These are phyloP conservation scores for Coniochaeta hoffmannii DNA, from an alignment of 2,329 filamentous ascomycete genomes.

Conservation along the genomic window DNA sequence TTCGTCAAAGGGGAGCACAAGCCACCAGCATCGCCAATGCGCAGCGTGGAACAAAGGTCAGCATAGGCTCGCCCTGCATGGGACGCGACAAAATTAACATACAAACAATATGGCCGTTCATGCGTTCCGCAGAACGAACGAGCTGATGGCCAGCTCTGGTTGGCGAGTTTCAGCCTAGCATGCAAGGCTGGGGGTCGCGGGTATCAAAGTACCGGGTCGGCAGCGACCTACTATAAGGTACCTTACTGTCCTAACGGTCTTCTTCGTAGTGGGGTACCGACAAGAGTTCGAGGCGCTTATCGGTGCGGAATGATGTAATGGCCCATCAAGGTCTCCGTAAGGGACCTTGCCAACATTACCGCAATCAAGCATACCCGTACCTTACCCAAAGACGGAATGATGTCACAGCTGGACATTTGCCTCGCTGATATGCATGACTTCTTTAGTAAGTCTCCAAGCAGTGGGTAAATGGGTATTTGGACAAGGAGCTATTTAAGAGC, in stretches of 20 bases:
- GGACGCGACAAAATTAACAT: constrained; percentile 1
- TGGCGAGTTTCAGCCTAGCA: constrained; percentile 5
- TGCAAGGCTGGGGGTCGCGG: constrained; percentile 8
- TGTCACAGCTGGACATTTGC: not conserved
- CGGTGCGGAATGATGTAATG: constrained; percentile 16
- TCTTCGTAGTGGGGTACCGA: not conserved
- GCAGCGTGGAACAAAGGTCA: not conserved
- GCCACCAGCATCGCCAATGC: not conserved
- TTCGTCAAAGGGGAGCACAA: not conserved
- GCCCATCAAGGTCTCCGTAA: not conserved
- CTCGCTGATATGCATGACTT: not conserved
- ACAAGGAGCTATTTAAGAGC: not conserved
- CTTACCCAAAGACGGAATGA: not conserved
- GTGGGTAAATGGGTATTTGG: not conserved
- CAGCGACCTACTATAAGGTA: too few species aligned
- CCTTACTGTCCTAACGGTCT: too few species aligned
- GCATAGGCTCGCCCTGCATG: not conserved
- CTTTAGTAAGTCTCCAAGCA: not conserved
- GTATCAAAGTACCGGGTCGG: not conserved
- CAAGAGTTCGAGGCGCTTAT: not conserved
- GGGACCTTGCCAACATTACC: too few species aligned
- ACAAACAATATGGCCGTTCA: constrained; percentile 13
- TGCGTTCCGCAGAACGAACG: constrained; percentile 8
- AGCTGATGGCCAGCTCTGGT: constrained; percentile 2
- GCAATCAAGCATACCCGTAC: too few species aligned